Percentiles rank a stretch among this genome's conserved stretches.
phyloP scores from a whole-genome alignment of 495 filamentous ascomycete genomes.

The Trichocladium uniseriatum region DNA sequence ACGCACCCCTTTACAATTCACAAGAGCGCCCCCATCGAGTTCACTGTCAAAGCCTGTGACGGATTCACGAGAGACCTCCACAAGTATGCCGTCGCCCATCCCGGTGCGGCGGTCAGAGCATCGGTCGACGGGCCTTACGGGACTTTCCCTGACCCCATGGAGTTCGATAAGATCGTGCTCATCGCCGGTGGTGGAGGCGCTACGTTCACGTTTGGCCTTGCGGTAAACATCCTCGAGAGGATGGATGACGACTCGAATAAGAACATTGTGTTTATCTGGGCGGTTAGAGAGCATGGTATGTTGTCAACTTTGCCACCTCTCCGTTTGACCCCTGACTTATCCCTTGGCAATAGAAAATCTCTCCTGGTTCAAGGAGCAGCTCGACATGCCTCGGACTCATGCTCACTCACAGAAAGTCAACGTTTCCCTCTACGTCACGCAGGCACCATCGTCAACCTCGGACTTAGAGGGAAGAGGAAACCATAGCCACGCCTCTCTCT shows the following conservation, averaged over 20 bases:
- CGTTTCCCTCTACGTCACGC: constrained; percentile 42
- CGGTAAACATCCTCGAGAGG: constrained; percentile 40
- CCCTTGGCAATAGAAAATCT: constrained; percentile 23
- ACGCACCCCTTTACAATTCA: constrained; percentile 58
- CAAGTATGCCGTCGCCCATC: constrained; percentile 39
- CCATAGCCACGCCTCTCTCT: background rate
- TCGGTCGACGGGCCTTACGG: constrained; percentile 53
- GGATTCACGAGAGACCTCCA: constrained; percentile 50
- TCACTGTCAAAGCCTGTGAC: constrained; percentile 46
- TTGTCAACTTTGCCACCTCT: background rate
- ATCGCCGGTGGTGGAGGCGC: constrained; percentile 52
- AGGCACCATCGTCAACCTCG: constrained; percentile 10
- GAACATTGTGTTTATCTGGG: constrained; percentile 49
- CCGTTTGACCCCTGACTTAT: background rate
- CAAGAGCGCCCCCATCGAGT: constrained; percentile 40
- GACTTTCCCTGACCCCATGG: constrained; percentile 45
- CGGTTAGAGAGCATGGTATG: constrained; percentile 41
- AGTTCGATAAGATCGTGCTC: constrained; percentile 48
- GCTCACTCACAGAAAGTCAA: constrained; percentile 36
- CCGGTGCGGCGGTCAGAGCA: constrained; percentile 38
- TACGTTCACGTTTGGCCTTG: constrained; percentile 48
- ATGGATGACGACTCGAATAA: constrained; percentile 33
- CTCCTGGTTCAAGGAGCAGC: constrained; percentile 44
- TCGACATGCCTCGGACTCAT: constrained; percentile 34
- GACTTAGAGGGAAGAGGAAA: background rate